Base-by-base conservation (phyloP, 2,329 filamentous ascomycete genomes). In the Talaromyces verruculosus region DNA sequence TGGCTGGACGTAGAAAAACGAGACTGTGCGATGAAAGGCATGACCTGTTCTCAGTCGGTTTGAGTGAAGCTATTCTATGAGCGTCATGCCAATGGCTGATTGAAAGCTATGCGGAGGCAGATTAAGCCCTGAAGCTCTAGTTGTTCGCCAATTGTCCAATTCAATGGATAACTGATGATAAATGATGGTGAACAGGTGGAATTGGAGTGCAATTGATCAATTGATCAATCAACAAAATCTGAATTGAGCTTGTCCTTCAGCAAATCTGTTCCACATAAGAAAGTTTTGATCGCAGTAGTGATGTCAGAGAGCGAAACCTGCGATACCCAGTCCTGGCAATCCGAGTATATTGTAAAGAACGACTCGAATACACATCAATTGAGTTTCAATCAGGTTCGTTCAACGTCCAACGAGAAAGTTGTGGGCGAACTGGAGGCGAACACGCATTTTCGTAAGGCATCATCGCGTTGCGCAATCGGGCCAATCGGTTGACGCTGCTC, bases 401-500 rank as follows among this genome's bases (percentile, higher is more conserved):
- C 47, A 51, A 30, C 15, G 28, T 33, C 47, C 8, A 53, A 55
- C 8, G 13, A 19, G n/a, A 43, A 33, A 17, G 22, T 33, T 55
- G 28, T 55, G 49, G 41, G 60, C 61, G 35, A 55, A 57, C 53
- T 63, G 45, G 61, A 55, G 47, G 43, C 60, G 45, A 62, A 57
- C 60, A 62, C 61, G 45, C 47, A 19, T 30, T 61, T 33, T n/a
- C 35, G 61, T 64, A 41, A 28, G 51, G 62, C 61, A 63, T 63
- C 61, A 57, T 57, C 35, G 51, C 62, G n/a, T 47, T 28, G n/a
- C 62, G 39, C 47, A 45, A 35, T 61, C n/a, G 58, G 63, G 22
- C 30, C 30, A 39, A 39, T 39, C n/a, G 37, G 35, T 61, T 22
- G 35, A 43, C 39, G n/a, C 37, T 43, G 28, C 22, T 37, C 22